These are phyloP conservation scores for Aspergillus ochraceus DNA, from an alignment of 2,329 filamentous ascomycete species.

Conservation along the genomic window DNA sequence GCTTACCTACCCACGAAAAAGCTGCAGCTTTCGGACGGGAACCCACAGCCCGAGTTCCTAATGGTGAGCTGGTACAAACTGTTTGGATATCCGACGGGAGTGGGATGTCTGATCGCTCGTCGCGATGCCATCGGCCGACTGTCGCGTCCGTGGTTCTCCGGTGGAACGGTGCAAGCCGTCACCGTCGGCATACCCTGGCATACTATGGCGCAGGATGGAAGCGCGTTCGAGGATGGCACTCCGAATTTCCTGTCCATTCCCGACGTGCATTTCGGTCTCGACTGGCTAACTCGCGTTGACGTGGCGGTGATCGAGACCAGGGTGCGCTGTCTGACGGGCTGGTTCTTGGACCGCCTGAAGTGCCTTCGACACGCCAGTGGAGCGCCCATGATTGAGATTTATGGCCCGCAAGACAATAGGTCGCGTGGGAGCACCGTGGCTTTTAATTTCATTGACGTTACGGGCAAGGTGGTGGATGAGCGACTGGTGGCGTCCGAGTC, in stretches of 20 bases:
- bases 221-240: conserved; percentile 10
- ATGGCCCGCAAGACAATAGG: conserved; percentile 1
- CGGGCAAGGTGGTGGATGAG: conserved; percentile 9
- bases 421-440: conserved; percentile 5
- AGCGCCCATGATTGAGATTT: conserved; percentile 2
- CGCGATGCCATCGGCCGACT: conserved; percentile 5
- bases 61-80: conserved; percentile 14
- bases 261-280: conserved; percentile 5
- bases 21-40: conserved; percentile 2
- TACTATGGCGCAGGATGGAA: conserved; percentile 1
- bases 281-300: conserved; percentile 5
- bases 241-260: conserved; percentile 11
- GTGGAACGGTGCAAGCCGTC: conserved; percentile 4
- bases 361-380: conserved; percentile 7
- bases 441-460: conserved; percentile 7
- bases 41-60: conserved; percentile 7
- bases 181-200: conserved; percentile 3
- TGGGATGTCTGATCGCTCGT: conserved; percentile 10
- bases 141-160: conserved; percentile 11
- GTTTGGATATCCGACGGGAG: conserved; percentile 10
- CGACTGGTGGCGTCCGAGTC: conserved; percentile 11
- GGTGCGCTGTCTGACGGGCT: conserved; percentile 10
- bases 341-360: conserved; percentile 6
- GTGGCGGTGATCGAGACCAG: conserved; percentile 5
- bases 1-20: conserved; percentile 9